A percentile compares a stretch with the other conserved stretches of the same genome.
Evolutionary conservation across 2,329 filamentous ascomycete genomes (phyloP).

Genomic region (Hypoxylon sp.): DNA sequence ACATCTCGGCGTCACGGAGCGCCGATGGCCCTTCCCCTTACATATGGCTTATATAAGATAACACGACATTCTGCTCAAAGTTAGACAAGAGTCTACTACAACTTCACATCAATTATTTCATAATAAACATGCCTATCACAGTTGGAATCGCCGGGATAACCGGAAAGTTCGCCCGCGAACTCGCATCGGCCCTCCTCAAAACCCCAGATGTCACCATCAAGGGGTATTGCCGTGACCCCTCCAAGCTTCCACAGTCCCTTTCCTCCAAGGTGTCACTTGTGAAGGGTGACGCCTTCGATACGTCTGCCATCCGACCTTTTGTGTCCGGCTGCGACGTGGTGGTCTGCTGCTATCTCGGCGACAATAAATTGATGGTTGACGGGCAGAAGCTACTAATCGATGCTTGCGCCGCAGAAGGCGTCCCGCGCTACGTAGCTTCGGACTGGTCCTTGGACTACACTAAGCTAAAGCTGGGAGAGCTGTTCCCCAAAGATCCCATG

Average conservation of each 20-base stretch:
- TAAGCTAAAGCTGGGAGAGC: conserved; percentile 57
- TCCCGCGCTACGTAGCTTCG: conserved; percentile 59
- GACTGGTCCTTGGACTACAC: conserved; percentile 61
- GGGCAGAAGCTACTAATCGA: conserved; percentile 61
- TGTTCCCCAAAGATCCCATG: conserved; percentile 59
- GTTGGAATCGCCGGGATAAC: conserved; percentile 45
- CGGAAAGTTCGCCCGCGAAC: conserved; percentile 42
- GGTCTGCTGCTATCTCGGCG: conserved; percentile 60
- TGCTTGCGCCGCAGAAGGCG: conserved; percentile 55
- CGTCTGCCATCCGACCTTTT: conserved; percentile 48
- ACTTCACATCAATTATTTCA: background rate
- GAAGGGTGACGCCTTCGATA: conserved; percentile 38
- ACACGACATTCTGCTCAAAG: background rate
- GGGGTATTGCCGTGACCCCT: conserved; percentile 37
- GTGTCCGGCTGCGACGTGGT: conserved; percentile 55
- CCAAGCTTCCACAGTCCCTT: conserved; percentile 30
- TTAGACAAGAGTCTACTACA: background rate
- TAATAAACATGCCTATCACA: conserved; percentile 35
- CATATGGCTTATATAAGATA: conserved; percentile 13
- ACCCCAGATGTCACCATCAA: conserved; percentile 30
- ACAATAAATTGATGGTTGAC: conserved; percentile 57
- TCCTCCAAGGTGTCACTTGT: conserved; percentile 21
- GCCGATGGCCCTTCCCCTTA: conserved; percentile 18
- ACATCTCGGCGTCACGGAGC: conserved; percentile 26
- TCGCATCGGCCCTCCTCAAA: conserved; percentile 31